Base-by-base conservation (phyloP, 768 basidiomycete species). In the Lactarius indigo region DNA sequence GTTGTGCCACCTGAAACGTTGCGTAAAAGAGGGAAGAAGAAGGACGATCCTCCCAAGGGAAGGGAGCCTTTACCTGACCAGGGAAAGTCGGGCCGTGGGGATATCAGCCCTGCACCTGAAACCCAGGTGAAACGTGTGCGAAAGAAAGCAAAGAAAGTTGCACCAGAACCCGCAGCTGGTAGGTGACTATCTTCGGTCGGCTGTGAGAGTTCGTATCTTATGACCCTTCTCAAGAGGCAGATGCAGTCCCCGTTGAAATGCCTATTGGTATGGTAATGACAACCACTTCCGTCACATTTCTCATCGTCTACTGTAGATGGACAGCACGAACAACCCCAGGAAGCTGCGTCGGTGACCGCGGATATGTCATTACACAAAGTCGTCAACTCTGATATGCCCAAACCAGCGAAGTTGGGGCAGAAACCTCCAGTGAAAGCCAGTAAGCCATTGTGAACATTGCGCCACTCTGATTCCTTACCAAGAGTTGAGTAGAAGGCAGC, bases 21-120 rank as follows among this genome's bases (percentile, higher is more conserved):
- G 33, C 62, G 15, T n/a, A 64, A 47, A 39, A 67, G 50, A 44
- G n/a, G 31, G 41, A 63, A 56, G 52, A 59, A 28, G n/a, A 63
- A 20, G 33, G 20, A 37, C 23, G 39, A 6, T 17, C 26, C 42
- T 17, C 10, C 41, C 35, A 13, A 17, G 33, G 17, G 31, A 64
- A 64, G 28, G 10, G 50, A 56, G 10, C 12, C 66, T 8, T 23
- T 23, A n/a, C 54, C 31, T 15, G 57, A 37, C 52, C 30, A 17
- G 30, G 57, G 23, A 23, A 10, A 1, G 20, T 44, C 31, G 17
- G 47, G 31, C 41, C 1, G 8, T 39, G n/a, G 7, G 35, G 33
- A 54, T 63, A 26, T 42, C 15, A 30, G 9, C 42, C 28, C 52
- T 28, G 1, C 52, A 47, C 26, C 62, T 12, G 41, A 47, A 18